Percentiles rank a stretch among this genome's conserved stretches.
Evolutionary conservation across 2,329 filamentous ascomycete species (phyloP).

Genomic region (Xylaria sp.): DNA sequence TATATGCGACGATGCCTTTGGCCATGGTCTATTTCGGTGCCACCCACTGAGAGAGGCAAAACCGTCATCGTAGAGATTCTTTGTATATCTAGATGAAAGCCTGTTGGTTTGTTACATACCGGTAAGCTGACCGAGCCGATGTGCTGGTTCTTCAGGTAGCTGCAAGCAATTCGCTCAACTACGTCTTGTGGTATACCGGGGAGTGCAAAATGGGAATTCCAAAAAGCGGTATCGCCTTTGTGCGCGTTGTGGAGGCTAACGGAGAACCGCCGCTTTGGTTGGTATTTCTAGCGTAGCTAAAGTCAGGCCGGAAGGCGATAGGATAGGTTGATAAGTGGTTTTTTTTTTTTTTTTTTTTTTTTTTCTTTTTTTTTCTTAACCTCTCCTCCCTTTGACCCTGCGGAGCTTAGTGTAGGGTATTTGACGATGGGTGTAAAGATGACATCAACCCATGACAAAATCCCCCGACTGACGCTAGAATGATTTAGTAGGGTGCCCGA

Average conservation of each 20-base stretch:
- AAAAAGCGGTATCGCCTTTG: constrained; percentile 20
- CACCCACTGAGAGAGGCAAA: not conserved
- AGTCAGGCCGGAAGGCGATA: constrained; percentile 3
- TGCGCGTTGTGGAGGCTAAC: constrained; percentile 18
- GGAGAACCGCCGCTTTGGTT: not conserved
- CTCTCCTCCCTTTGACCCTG: not conserved
- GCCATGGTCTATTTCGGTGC: constrained; percentile 1
- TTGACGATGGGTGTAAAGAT: constrained; percentile 19
- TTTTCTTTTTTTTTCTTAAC: not conserved
- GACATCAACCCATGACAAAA: constrained; percentile 28
- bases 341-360: too few relatives aligned
- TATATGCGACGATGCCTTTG: constrained; percentile 7
- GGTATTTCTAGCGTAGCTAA: not conserved
- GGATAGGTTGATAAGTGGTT: not conserved
- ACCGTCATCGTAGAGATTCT: not conserved
- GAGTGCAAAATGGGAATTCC: constrained; percentile 20
- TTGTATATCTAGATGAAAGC: not conserved
- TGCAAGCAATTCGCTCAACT: not conserved
- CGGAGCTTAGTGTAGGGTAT: not conserved
- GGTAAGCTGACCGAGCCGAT: constrained; percentile 13
- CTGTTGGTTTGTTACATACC: not conserved
- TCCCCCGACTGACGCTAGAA: constrained; percentile 21
- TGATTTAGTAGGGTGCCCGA: constrained; percentile 23
- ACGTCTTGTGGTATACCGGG: not conserved
- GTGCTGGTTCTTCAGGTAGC: not conserved